Evolutionary conservation across 768 basidiomycete species (phyloP), one percentile per base, ranked within the genome.

Genomic region (Termitomyces sp.): DNA sequence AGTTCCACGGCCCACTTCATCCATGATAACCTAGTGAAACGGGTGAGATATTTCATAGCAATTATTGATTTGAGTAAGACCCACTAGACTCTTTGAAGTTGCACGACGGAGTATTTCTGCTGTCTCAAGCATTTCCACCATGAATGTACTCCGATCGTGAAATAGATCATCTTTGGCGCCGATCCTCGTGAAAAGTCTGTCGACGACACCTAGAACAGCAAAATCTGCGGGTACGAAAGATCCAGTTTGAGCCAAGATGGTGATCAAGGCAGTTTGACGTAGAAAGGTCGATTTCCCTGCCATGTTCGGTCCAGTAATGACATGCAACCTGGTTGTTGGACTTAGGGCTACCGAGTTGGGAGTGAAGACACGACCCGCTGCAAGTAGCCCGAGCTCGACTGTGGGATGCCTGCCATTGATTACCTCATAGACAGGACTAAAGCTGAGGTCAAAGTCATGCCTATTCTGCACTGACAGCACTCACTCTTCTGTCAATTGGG

Each of bases 51-150:
- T 22, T 25, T 48, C 40, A 29, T 3, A 13, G 36, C 12, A 22
- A 41, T n/a, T n/a, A n/a, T n/a, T n/a, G 13, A 35, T 49, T 18
- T 16, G 23, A 41, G 27, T 20, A 35, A 23, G 12, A 71, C 85
- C 58, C 62, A 93, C 95, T 52, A 99, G 76, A 57, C 94, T 97
- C 53, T 76, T 81, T 2, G 82, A 71, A 7, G 94, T 97, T 3
- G 97, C 94, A 20, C 85, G 82, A 22, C 80, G 77, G 18, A 99
- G 78, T 55, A 99, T 98, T 43, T 94, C 88, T 1, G 93, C 88
- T 1, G 95, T 93, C 72, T 98, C 96, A 31, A 91, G 76, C 91
- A 94, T 94, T 71, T 95, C 93, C n/a, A 95, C 89, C 93, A 98
- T 97, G 68, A 98, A 99, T 0, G 96, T 98, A 63, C 92, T 95